Conservation (phyloP, 2,329 filamentous ascomycete species). For the Chaetomium olivaceum region DNA sequence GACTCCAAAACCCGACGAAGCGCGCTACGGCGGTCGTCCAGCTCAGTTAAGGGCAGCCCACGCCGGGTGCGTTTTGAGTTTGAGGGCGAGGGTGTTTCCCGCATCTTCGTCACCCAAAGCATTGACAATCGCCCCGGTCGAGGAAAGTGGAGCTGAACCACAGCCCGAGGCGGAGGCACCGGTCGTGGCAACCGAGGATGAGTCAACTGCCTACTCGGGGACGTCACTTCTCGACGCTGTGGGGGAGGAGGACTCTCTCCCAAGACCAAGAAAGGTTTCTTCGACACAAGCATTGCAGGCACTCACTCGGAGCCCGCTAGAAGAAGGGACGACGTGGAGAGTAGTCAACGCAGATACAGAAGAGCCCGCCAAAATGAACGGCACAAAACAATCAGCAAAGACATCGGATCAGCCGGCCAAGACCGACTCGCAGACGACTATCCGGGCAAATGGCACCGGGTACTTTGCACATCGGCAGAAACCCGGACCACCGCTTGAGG, state of each 20-base stretch:
- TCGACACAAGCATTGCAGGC: constrained; percentile 42
- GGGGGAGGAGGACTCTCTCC: constrained; percentile 40
- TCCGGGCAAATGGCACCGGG: constrained; percentile 9
- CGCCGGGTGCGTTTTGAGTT: constrained; percentile 64
- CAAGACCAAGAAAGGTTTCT: constrained; percentile 39
- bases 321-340: constrained; percentile 40
- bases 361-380: constrained; percentile 27
- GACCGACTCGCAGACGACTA: constrained; percentile 22
- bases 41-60: constrained; percentile 55
- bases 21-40: constrained; percentile 59
- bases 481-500: constrained; percentile 25
- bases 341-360: constrained; percentile 36
- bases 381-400: constrained; percentile 14
- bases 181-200: constrained; percentile 17
- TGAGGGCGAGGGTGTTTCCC: constrained; percentile 58
- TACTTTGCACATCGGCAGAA: background rate
- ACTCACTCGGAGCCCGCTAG: constrained; percentile 40
- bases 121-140: background rate
- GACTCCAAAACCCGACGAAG: constrained; percentile 51
- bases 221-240: constrained; percentile 36
- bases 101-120: constrained; percentile 55
- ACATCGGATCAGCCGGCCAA: background rate
- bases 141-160: constrained; percentile 18
- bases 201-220: constrained; percentile 32
- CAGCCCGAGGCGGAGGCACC: constrained; percentile 32